Base-by-base conservation (phyloP, 768 basidiomycete species). In the Boletellus emodensis region DNA sequence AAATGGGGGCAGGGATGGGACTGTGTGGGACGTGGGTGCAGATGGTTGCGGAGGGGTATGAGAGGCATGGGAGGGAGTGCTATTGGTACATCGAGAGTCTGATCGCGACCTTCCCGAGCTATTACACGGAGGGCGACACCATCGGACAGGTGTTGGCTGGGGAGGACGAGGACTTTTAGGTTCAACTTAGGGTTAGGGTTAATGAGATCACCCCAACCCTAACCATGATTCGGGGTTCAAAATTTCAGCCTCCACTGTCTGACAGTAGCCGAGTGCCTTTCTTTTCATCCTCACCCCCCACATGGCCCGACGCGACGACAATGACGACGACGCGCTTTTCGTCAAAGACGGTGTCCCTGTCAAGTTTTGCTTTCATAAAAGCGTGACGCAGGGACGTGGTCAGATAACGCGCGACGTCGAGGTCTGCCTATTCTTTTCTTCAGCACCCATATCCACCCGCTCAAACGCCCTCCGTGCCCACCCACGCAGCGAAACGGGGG, bases 61-160 rank as follows among this genome's bases (percentile, higher is more conserved):
- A 40, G 26, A 49, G 39, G 7, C 55, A 54, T 22, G 40, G 46
- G 6, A 42, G 56, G 15, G 65, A 56, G 26, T 60, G 61, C 41
- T 81, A 69, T 54, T 85, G 83, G 83, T 85, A 83, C 60, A 67
- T 80, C 35, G 81, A 84, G 55, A 72, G 75, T 32, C 36, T 83
- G 41, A 65, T 72, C 36, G 69, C 75, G 52, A 72, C 70, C 15
- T 57, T 82, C 22, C 76, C 83, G 6, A 82, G 82, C 52, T 85
- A 72, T 49, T 72, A 75, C 58, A 59, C 55, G 13, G 69, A 63
- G 37, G 48, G 51, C 48, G 40, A 44, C 43, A 28, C 13, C 37
- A 26, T 49, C 1, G 37, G 13, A 12, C 43, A 43, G 40, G 39
- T 28, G 36, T 4, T 15, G 30, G 36, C 11, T 0, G 49, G 35